Conservation (phyloP, 75 land plant species). For the Sequoia sempervirens region DNA sequence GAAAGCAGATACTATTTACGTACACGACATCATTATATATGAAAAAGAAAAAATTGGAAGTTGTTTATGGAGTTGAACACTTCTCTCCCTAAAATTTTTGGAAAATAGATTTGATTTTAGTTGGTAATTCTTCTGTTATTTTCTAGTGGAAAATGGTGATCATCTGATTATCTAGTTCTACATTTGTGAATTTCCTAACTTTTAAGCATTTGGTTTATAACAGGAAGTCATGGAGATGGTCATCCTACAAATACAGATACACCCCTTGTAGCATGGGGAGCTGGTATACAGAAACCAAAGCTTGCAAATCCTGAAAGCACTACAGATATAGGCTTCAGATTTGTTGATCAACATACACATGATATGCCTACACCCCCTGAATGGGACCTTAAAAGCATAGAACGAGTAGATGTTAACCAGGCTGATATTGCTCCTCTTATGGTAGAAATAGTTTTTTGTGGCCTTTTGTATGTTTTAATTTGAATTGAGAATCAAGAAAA, state of each 20-base stretch:
- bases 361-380: constrained; percentile 70
- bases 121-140: not conserved
- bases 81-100: not conserved
- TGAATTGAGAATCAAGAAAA: not conserved
- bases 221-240: constrained; percentile 99
- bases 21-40: not conserved
- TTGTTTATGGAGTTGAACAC: not conserved
- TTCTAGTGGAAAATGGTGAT: not conserved
- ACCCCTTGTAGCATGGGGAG: constrained; percentile 98
- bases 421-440: constrained; percentile 98
- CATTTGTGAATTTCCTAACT: not conserved
- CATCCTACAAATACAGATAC: constrained; percentile 92
- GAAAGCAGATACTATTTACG: not conserved
- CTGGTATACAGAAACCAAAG: constrained; percentile 75
- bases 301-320: constrained; percentile 29
- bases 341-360: constrained; percentile 88
- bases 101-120: not conserved
- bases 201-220: not conserved
- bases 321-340: constrained; percentile 48
- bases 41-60: not conserved
- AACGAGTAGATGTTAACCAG: constrained; percentile 92
- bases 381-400: constrained; percentile 76
- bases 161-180: not conserved
- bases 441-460: constrained; percentile 34
- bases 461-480: not conserved